Evolutionary conservation across 345 rosid genomes (phyloP).

Genomic region (Euphorbia pulcherrima): DNA sequence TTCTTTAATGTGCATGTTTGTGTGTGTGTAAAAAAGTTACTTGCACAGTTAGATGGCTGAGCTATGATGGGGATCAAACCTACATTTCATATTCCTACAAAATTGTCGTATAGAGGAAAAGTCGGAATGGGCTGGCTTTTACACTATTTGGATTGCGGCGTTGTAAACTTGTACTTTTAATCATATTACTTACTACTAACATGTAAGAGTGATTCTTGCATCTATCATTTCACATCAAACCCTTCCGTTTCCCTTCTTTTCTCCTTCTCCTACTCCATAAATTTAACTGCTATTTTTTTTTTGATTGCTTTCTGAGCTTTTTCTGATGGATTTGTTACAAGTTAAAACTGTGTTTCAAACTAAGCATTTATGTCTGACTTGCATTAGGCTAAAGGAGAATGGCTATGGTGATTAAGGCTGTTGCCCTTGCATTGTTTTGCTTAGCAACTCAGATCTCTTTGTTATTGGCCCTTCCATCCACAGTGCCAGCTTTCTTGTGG

Average conservation of each 20-base stretch:
- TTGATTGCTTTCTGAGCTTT: neutral
- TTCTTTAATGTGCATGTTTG: neutral
- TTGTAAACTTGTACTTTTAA: neutral
- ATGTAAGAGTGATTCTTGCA: neutral
- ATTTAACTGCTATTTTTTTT: neutral
- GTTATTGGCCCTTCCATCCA: slow-evolving; percentile 39
- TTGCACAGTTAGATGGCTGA: neutral
- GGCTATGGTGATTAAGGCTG: neutral
- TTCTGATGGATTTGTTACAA: neutral
- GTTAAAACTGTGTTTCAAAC: neutral
- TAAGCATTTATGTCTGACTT: neutral
- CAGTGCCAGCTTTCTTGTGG: slow-evolving; percentile 84
- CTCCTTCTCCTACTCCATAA: neutral
- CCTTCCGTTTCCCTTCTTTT: neutral
- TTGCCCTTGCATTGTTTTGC: neutral
- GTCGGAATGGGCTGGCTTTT: neutral
- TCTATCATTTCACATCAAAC: neutral
- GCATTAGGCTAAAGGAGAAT: neutral
- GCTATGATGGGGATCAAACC: neutral
- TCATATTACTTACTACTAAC: neutral
- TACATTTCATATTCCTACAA: neutral
- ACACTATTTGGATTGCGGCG: neutral
- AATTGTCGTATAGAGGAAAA: no score
- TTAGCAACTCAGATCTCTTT: slow-evolving; percentile 26
- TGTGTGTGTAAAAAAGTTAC: no score